Evolutionary conservation across 495 filamentous ascomycete species (phyloP).

Genomic region (Penicillium desertorum): DNA sequence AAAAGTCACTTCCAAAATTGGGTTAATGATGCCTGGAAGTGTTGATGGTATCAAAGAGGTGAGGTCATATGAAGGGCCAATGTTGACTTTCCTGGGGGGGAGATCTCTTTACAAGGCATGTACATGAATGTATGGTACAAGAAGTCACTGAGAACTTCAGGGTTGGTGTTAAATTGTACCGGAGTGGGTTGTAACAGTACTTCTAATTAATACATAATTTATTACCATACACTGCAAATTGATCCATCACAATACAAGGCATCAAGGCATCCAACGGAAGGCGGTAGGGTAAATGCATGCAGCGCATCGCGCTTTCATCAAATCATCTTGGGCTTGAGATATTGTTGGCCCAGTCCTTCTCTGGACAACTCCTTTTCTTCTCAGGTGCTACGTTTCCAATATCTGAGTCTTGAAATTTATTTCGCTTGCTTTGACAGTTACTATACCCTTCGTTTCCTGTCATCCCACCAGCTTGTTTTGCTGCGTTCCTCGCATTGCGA

Average conservation of each 20-base stretch:
- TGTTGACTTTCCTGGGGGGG: not conserved
- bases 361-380: not conserved
- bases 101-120: not conserved
- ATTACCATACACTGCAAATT: not conserved
- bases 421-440: not conserved
- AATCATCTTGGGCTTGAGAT: constrained; percentile 9
- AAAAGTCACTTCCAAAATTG: not conserved
- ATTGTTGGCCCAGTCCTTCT: constrained; percentile 8
- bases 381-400: not conserved
- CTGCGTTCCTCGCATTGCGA: constrained; percentile 13
- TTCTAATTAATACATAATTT: not conserved
- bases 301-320: constrained; percentile 35
- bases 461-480: not conserved
- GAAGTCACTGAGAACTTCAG: constrained; percentile 6
- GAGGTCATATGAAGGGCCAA: constrained; percentile 4
- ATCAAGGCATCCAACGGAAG: constrained; percentile 28
- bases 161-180: not conserved
- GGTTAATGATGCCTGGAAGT: not conserved
- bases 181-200: not conserved
- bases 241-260: constrained; percentile 14
- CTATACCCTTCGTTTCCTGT: not conserved
- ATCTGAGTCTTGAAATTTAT: not conserved
- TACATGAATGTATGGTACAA: no score
- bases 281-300: constrained; percentile 21
- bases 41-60: constrained; percentile 2